Base-by-base conservation (phyloP, 1,139 yeast genomes). In the Eremothecium coryli region DNA sequence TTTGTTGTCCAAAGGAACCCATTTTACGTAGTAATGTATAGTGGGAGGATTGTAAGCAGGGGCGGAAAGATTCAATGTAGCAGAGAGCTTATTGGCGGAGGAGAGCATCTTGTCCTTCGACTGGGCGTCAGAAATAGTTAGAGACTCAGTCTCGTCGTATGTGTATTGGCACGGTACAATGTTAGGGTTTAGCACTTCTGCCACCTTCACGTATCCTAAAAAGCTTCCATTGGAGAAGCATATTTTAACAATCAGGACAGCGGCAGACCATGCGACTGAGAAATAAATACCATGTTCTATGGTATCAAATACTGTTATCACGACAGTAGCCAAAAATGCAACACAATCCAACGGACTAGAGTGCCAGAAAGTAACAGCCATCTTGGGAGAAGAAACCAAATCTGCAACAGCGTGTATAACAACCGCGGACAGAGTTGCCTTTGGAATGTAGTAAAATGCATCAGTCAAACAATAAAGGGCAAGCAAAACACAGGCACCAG, bases 371-470 rank as follows among this genome's bases (percentile, higher is more conserved):
- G 69, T 73, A 71, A 73, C 75, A 9, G 94, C 74, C 3, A 78
- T 71, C 48, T 71, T 70, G 54, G 78, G 85, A 37, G 75, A 69
- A 4, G 94, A 81, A 45, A 86, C 65, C 57, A 88, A 71, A 62
- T 86, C 96, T 31, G 82, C 73, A 16, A 88, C 97, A n/a, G 96
- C 95, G 59, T 88, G 95, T 50, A 88, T 88, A 48, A 88, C 86
- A 45, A 88, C 76, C 1, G 96, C 95, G 46, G 77, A 67, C 40
- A 88, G 68, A 2, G 88, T 73, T 9, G 96, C 95, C 51, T 82
- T 85, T 38, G 96, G 95, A 58, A 88, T 88, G 64, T 73, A 88
- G 66, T 69, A 84, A 65, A 88, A 88, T 4, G 93, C 80, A 35
- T 68, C 68, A 8, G 96, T 85, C 48, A 88, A 71, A 38, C 81